Percentiles rank a stretch among this genome's conserved stretches.
Evolutionary conservation across 2,329 filamentous ascomycete species (phyloP).

Genomic region (Beauveria brongniartii): DNA sequence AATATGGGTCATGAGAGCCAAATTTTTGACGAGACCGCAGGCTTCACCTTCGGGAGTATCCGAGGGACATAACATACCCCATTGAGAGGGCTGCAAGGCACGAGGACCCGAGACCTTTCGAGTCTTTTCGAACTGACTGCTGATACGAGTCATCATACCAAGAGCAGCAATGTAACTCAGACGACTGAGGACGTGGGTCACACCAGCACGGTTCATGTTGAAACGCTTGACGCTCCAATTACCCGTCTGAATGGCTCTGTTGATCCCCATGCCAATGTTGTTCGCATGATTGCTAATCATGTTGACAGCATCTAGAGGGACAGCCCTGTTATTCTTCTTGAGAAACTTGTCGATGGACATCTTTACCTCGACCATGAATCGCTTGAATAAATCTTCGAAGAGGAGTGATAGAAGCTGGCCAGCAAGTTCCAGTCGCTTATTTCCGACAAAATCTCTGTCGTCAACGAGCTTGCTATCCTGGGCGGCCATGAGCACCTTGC

Average conservation of each 20-base stretch:
- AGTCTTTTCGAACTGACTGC: constrained; percentile 97
- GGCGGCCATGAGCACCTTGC: constrained; percentile 90
- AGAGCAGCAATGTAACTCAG: constrained; percentile 94
- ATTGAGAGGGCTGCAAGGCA: constrained; percentile 93
- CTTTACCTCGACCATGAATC: constrained; percentile 82
- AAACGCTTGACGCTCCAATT: constrained; percentile 99
- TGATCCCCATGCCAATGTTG: constrained; percentile 86
- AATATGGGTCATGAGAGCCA: constrained; percentile 98
- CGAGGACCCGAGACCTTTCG: constrained; percentile 92
- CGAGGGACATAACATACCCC: constrained; percentile 94
- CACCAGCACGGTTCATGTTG: constrained; percentile 94
- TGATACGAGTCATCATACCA: constrained; percentile 99
- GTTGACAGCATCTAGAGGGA: constrained; percentile 78
- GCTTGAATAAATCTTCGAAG: constrained; percentile 97
- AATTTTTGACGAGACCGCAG: constrained; percentile 94
- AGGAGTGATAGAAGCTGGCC: constrained; percentile 88
- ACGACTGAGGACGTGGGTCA: constrained; percentile 91
- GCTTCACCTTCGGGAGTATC: constrained; percentile 98
- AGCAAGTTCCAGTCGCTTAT: constrained; percentile 90
- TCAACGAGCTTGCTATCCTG: constrained; percentile 86
- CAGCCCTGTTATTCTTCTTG: constrained; percentile 84
- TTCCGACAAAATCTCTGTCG: constrained; percentile 95
- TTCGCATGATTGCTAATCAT: constrained; percentile 79
- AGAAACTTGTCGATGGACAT: constrained; percentile 91
- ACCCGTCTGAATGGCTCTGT: constrained; percentile 90